Percentiles rank a stretch among this genome's conserved stretches.
phyloP scores from a whole-genome alignment of 495 filamentous ascomycete species.

The Penicillium daleae region DNA sequence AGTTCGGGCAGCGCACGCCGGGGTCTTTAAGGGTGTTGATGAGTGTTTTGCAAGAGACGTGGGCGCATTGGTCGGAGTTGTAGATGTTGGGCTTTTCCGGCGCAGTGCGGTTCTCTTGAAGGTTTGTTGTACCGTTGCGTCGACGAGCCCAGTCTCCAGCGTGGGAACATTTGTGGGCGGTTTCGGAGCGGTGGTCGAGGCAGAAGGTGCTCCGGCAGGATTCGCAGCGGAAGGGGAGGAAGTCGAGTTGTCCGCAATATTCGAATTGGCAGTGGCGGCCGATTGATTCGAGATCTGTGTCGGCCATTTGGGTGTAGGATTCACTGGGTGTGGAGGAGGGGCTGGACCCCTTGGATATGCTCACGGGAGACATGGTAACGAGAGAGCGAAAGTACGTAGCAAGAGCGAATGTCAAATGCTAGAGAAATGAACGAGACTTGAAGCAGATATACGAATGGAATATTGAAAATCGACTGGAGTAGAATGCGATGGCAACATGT shows the following conservation, averaged over 20 bases:
- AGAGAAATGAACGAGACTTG: conserved; percentile 5
- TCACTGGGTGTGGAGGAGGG: conserved; percentile 18
- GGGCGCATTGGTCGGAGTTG: conserved; percentile 73
- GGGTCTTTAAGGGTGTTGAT: conserved; percentile 80
- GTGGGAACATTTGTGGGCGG: conserved; percentile 76
- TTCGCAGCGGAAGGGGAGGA: conserved; percentile 93
- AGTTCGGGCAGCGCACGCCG: conserved; percentile 78
- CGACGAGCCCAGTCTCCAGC: conserved; percentile 86
- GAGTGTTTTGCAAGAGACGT: conserved; percentile 76
- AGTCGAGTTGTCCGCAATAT: conserved; percentile 93
- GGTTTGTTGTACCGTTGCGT: conserved; percentile 43
- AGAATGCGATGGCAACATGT: conserved; percentile 38
- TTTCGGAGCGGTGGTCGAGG: conserved; percentile 91
- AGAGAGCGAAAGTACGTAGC: conserved; percentile 4
- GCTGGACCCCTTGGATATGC: conserved; percentile 29
- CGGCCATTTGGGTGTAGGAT: conserved; percentile 59
- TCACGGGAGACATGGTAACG: conserved; percentile 38
- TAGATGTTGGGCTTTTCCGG: conserved; percentile 58
- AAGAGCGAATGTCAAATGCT: background rate
- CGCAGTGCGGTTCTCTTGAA: conserved; percentile 26
- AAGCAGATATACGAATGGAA: conserved; percentile 3
- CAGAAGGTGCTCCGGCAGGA: conserved; percentile 87
- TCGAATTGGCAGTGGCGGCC: conserved; percentile 88
- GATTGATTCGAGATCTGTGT: conserved; percentile 77
- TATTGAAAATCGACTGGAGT: conserved; percentile 12